phyloP scores from a whole-genome alignment of 345 rosid species.

The Ricinus communis region DNA sequence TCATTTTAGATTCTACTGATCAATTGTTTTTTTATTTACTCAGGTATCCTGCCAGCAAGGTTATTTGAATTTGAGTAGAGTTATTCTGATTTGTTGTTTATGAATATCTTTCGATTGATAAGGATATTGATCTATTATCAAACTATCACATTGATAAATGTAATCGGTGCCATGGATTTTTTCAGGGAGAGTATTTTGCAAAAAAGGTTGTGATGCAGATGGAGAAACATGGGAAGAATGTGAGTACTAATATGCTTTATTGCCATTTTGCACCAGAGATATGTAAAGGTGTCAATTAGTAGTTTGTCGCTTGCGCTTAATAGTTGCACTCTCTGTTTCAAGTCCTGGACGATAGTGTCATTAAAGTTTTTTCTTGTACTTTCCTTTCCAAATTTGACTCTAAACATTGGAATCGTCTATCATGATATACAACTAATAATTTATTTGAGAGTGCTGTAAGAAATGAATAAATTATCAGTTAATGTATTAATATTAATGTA shows the following conservation, averaged over 20 bases:
- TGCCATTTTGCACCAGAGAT: neutral
- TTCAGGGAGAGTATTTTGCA: conserved; percentile 99
- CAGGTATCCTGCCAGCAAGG: neutral
- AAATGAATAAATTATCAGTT: too few relatives aligned
- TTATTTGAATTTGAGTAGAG: neutral
- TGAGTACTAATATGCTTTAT: conserved; percentile 42
- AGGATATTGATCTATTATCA: conserved; percentile 1
- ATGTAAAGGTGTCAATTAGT: neutral
- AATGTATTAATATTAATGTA: too few relatives aligned
- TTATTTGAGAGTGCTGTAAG: too few relatives aligned
- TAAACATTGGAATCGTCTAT: too few relatives aligned
- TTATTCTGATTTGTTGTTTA: neutral
- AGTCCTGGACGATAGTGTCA: neutral
- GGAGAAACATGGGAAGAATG: conserved; percentile 96
- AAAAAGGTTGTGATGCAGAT: conserved; percentile 81
- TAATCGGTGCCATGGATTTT: conserved; percentile 18
- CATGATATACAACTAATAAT: too few relatives aligned
- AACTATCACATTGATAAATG: neutral
- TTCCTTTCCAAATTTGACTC: neutral
- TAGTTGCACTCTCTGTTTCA: neutral
- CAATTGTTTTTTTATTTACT: neutral
- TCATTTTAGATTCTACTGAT: neutral
- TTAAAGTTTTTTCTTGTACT: neutral
- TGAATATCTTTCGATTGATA: neutral
- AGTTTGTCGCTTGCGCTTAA: neutral